Evolutionary conservation across 345 rosid genomes (phyloP).

Genomic region (Eucalyptus fibrosa): DNA sequence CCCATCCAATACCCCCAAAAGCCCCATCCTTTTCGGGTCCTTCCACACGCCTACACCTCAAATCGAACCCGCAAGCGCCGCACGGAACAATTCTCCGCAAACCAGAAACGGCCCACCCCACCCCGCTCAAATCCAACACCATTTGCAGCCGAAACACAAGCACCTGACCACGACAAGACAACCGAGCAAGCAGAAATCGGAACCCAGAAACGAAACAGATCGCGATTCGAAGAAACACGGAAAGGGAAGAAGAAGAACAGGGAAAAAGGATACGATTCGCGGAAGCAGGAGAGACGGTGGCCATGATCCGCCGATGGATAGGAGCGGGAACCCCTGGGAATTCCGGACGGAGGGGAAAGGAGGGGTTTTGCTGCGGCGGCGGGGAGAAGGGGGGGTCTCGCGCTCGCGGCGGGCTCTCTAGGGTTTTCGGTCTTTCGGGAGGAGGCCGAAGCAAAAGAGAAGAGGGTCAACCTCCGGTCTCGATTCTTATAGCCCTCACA

Average conservation of each 20-base stretch:
- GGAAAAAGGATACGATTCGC: constrained; percentile 71
- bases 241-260: constrained; percentile 26
- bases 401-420: neutral
- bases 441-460: neutral
- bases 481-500: constrained; percentile 40
- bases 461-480: constrained; percentile 3
- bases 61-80: neutral
- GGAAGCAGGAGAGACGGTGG: constrained; percentile 39
- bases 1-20: neutral
- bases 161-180: neutral
- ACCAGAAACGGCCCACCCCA: neutral
- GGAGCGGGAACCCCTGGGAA: neutral
- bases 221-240: neutral
- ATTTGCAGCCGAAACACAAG: neutral
- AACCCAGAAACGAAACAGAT: neutral
- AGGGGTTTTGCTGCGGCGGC: neutral
- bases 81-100: neutral
- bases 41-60: neutral
- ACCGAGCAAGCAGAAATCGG: neutral
- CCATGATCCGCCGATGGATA: constrained; percentile 19
- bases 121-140: neutral
- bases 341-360: neutral
- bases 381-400: neutral
- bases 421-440: constrained; percentile 17
- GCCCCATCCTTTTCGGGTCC: neutral